phyloP scores from a whole-genome alignment of 2,329 filamentous ascomycete species.

The Periconia digitata region DNA sequence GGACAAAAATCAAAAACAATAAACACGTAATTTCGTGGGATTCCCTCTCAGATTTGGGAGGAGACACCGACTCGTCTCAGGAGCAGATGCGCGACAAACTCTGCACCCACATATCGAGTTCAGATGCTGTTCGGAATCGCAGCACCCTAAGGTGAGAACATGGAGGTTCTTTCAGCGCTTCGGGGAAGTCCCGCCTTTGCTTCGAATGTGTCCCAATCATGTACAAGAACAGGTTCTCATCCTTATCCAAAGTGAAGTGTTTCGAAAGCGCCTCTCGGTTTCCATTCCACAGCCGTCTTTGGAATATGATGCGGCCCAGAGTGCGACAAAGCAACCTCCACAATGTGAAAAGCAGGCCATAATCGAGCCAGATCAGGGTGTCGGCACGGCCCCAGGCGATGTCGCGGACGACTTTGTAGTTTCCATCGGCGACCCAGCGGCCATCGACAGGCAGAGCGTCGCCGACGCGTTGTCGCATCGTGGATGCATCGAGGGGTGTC shows the following conservation, averaged over 20 bases:
- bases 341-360: background rate
- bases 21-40: too few relatives aligned
- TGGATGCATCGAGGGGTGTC: background rate
- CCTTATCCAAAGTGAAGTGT: background rate
- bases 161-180: background rate
- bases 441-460: background rate
- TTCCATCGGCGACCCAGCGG: background rate
- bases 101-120: background rate
- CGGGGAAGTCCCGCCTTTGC: background rate
- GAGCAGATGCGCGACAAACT: too few relatives aligned
- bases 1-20: too few relatives aligned
- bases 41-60: too few relatives aligned
- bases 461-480: background rate
- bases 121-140: background rate
- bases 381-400: background rate
- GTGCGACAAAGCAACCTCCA: background rate
- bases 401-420: background rate
- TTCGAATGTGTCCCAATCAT: background rate
- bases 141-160: background rate
- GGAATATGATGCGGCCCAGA: background rate
- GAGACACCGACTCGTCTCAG: too few relatives aligned
- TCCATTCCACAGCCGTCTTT: background rate
- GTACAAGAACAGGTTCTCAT: background rate
- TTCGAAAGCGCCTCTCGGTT: background rate
- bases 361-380: background rate